A percentile compares a stretch with the other conserved stretches of the same genome.
These are phyloP conservation scores for Mycosarcoma maydis DNA, from an alignment of 1,284 basidiomycete genomes.

Conservation along the genomic window DNA sequence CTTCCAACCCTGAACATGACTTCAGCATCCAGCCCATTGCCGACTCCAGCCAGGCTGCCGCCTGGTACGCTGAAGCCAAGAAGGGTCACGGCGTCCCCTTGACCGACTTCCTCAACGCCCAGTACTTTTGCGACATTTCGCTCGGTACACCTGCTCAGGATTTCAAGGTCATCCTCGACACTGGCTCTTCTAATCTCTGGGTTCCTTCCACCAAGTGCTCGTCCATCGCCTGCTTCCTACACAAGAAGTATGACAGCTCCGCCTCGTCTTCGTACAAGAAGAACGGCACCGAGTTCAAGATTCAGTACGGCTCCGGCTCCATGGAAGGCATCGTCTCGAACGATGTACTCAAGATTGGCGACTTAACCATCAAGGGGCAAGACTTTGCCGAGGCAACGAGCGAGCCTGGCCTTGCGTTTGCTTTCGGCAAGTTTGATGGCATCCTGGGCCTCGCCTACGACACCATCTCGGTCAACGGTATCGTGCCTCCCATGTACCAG, in stretches of 20 bases:
- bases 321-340: slow-evolving; percentile 96
- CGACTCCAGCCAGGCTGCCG: slow-evolving; percentile 41
- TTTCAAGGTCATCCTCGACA: slow-evolving; percentile 81
- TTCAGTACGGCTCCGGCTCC: slow-evolving; percentile 95
- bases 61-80: slow-evolving; percentile 69
- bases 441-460: slow-evolving; percentile 95
- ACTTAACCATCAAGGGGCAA: slow-evolving; percentile 79
- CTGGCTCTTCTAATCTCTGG: slow-evolving; percentile 92
- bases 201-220: slow-evolving; percentile 88
- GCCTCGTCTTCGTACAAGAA: slow-evolving; percentile 85
- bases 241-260: slow-evolving; percentile 89
- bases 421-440: slow-evolving; percentile 88
- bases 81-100: slow-evolving; percentile 90
- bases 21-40: slow-evolving; percentile 68
- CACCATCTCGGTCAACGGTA: slow-evolving; percentile 93
- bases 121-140: slow-evolving; percentile 90
- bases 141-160: slow-evolving; percentile 83
- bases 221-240: slow-evolving; percentile 97
- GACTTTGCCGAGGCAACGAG: slow-evolving; percentile 97
- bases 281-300: slow-evolving; percentile 90
- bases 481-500: slow-evolving; percentile 93
- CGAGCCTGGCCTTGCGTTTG: slow-evolving; percentile 96
- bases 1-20: slow-evolving; percentile 72
- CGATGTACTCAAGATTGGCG: slow-evolving; percentile 84
- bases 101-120: slow-evolving; percentile 96